These are phyloP conservation scores for Harringtonia aguacate DNA, from an alignment of 2,329 filamentous ascomycete species.

Conservation along the genomic window DNA sequence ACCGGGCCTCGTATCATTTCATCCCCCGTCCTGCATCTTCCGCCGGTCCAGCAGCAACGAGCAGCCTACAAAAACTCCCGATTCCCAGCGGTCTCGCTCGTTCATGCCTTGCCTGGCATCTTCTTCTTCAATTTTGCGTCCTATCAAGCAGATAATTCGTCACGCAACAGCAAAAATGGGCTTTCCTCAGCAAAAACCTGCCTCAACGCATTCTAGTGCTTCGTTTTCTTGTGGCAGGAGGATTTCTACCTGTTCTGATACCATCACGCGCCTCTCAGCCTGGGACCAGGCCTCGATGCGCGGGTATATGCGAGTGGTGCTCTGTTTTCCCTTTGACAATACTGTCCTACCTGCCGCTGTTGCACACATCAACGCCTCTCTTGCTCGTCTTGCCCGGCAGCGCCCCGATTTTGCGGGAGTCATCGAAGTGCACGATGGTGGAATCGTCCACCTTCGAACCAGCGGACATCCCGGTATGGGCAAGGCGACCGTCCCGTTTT, in stretches of 20 bases:
- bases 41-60: neutral
- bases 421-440: slow-evolving; percentile 13
- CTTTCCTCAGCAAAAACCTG: neutral
- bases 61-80: no score
- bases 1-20: neutral
- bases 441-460: slow-evolving; percentile 12
- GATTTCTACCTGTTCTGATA: neutral
- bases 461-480: slow-evolving; percentile 2
- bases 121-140: neutral
- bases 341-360: neutral
- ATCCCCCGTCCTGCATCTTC: neutral
- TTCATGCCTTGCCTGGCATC: neutral
- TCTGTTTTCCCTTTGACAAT: slow-evolving; percentile 16
- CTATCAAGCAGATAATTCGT: neutral
- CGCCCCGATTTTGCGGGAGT: slow-evolving; percentile 19
- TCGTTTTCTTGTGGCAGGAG: neutral
- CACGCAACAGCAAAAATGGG: neutral
- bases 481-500: slow-evolving; percentile 12
- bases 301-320: slow-evolving; percentile 9
- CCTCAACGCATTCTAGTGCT: neutral
- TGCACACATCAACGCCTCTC: slow-evolving; percentile 10
- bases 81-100: no score
- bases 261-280: slow-evolving; percentile 1
- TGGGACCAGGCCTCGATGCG: slow-evolving; percentile 14
- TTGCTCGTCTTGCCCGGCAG: slow-evolving; percentile 11